phyloP scores from a whole-genome alignment of 768 basidiomycete genomes.

The Trichaptum fuscoviolaceum region DNA sequence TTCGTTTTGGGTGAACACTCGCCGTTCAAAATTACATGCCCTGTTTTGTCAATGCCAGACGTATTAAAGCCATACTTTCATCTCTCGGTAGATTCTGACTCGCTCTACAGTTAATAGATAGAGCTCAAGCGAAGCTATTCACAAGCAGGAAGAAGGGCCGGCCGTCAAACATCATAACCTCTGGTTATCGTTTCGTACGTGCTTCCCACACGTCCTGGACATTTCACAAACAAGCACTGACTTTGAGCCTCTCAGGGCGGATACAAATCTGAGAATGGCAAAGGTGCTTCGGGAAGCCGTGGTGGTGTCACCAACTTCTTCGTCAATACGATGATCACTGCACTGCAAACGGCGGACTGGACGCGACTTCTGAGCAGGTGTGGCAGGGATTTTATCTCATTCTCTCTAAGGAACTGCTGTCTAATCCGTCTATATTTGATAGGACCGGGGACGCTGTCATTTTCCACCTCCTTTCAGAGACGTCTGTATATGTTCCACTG shows the following conservation, averaged over 20 bases:
- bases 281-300: constrained; percentile 32
- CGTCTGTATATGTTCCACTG: constrained; percentile 68
- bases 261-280: constrained; percentile 33
- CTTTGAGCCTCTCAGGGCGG: constrained; percentile 19
- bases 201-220: neutral
- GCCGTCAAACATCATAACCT: constrained; percentile 54
- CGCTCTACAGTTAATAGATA: constrained; percentile 49
- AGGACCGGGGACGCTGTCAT: constrained; percentile 78
- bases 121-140: constrained; percentile 53
- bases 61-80: neutral
- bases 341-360: constrained; percentile 64
- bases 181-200: constrained; percentile 59
- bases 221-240: too few relatives aligned
- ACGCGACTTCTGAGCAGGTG: constrained; percentile 58
- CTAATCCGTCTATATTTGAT: neutral
- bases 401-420: too few relatives aligned
- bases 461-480: constrained; percentile 70
- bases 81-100: neutral
- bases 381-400: neutral
- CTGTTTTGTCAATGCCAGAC: neutral
- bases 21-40: neutral
- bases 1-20: neutral
- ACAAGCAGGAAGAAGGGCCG: constrained; percentile 27
- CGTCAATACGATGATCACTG: constrained; percentile 71
- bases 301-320: constrained; percentile 50